Base-by-base conservation (phyloP, 129 eudicot genomes). In the Artemisia annua region DNA sequence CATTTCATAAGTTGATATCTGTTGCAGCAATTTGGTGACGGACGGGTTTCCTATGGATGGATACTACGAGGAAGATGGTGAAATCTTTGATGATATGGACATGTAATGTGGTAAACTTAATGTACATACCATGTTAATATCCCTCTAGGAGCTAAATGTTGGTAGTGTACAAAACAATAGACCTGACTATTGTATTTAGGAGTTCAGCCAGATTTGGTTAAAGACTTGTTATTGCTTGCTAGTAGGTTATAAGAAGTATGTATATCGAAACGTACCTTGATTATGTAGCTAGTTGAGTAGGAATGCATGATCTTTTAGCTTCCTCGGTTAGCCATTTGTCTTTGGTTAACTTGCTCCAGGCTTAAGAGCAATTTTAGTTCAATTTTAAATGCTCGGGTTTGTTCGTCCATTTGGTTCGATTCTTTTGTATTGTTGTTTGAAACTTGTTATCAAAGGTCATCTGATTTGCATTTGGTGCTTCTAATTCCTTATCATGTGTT, bases 1-100 rank as follows among this genome's bases (percentile, higher is more conserved):
- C 46, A 20, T 53, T 53, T 10, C 6, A 70, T 30, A 46, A 43
- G 58, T 15, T 20, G 48, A 43, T 55, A 7, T 69, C 49, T 56
- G 51, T 65, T 70, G 64, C 96, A 89, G 97, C 78, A 90, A 90
- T 76, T 85, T 94, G 96, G 89, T 83, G 75, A 81, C 66, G 4
- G 96, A 88, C 39, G 89, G 83, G 20, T 86, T 85, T 81, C 60
- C 58, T 3, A 19, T 56, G 17, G 92, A 86, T 24, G 91, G 81
- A 54, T 61, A 71, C 66, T 82, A 60, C 0, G 92, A 87, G 75
- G 92, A 86, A 30, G 90, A 87, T 68, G 95, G 76, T 18, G 92
- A 86, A 46, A 88, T 94, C 72, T 94, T 90, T 71, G 96, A 89
- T 14, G 87, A 76, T 73, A 90, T 94, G 97, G 98, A 94, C 83